Evolutionary conservation across 1,284 basidiomycete genomes (phyloP), one percentile per base, ranked within the genome.

Genomic region (Cystobasidium sp.): DNA sequence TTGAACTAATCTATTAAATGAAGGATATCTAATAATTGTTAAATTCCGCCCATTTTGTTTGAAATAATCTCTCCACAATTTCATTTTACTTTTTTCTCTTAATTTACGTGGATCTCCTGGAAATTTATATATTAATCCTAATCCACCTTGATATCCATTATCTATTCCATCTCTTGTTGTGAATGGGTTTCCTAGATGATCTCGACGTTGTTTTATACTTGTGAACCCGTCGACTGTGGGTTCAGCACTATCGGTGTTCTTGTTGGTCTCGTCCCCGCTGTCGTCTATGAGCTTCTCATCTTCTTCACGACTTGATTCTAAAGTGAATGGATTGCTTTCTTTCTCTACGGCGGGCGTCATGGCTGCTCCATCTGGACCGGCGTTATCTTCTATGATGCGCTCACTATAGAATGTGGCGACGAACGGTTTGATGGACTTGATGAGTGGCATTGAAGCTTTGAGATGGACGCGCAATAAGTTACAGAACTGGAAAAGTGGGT

Each of bases 31-130:
- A 46, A 99, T 86, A n/a, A 98, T 87, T 41, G 92, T 91, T 12
- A 96, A 85, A 80, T 94, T 94, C 44, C 94, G 91, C 20, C 93
- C 93, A 79, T 95, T 93, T 12, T 86, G 77, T 76, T 87, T 85
- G 49, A 96, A 86, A 82, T 99, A 99, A 71, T 89, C 88, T 22
- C 90, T 90, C 97, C 97, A 99, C 14, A 99, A 87, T 82, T 97
- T 98, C 80, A 97, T 90, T 83, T 99, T 99, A 53, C 93, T 97
- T 71, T 93, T 92, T 84, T 99, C 97, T 43, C 96, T 88, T 76
- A 97, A 86, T 83, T 93, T 78, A 7, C 59, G 53, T 47, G 73
- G 31, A 62, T 79, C 73, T 20, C 83, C 83, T 6, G 83, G 83
- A 64, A 80, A 83, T 62, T 80, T 81, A 71, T 80, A 83, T 10